Conservation (phyloP, 371 early-diverging fungal species). For the Catenaria anguillulae region DNA sequence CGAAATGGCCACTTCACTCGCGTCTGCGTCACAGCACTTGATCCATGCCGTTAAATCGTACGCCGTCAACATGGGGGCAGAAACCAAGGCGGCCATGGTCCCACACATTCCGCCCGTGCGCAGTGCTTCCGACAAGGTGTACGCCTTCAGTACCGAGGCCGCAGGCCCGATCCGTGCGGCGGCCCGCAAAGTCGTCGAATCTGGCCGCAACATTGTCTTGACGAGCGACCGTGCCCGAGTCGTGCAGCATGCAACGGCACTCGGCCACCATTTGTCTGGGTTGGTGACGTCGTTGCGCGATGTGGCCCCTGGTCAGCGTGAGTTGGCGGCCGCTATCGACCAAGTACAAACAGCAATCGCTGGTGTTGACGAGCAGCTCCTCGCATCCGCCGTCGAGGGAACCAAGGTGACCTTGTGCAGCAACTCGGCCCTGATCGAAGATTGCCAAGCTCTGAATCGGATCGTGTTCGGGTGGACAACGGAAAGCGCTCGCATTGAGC, state of each 20-base stretch:
- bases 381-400: slow-evolving; percentile 14
- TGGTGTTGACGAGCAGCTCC: slow-evolving; percentile 18
- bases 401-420: slow-evolving; percentile 11
- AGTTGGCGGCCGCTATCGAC: slow-evolving; percentile 22
- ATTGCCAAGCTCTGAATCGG: no score
- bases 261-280: background rate
- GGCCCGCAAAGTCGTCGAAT: slow-evolving; percentile 8
- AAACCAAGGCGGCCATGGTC: slow-evolving; percentile 14
- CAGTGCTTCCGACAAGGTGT: slow-evolving; percentile 12
- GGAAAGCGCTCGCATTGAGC: background rate
- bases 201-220: background rate
- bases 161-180: slow-evolving; percentile 15
- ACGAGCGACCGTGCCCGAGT: background rate
- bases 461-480: no score
- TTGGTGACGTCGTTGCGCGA: slow-evolving; percentile 12
- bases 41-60: slow-evolving; percentile 23
- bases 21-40: slow-evolving; percentile 18
- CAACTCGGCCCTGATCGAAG: no score
- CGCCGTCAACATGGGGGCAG: slow-evolving; percentile 10
- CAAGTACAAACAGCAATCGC: slow-evolving; percentile 14
- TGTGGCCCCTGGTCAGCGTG: slow-evolving; percentile 4
- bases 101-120: slow-evolving; percentile 16
- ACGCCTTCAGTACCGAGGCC: slow-evolving; percentile 8
- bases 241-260: background rate
- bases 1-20: slow-evolving; percentile 19